Conservation (phyloP, 805 yeast species). For the Sugiyamaella qingdaonensis region DNA sequence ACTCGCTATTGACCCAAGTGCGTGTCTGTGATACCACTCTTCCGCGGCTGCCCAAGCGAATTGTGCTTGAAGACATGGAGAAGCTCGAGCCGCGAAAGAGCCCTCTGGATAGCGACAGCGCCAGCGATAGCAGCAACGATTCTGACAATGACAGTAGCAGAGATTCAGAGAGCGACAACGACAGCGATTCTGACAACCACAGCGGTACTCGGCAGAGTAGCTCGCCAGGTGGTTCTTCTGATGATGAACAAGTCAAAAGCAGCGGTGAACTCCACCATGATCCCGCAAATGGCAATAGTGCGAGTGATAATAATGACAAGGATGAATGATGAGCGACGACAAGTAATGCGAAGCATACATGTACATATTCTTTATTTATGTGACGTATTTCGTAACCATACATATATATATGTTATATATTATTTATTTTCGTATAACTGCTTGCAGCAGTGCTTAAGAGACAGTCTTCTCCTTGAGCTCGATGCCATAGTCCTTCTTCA, state of each 20-base stretch:
- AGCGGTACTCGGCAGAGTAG: too few species aligned
- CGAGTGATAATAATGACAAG: background rate
- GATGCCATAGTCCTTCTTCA: conserved; percentile 86
- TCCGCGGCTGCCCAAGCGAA: conserved; percentile 51
- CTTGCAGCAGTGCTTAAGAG: background rate
- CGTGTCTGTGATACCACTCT: conserved; percentile 70
- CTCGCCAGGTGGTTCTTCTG: too few species aligned
- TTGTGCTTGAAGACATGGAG: conserved; percentile 35
- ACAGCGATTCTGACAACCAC: too few species aligned
- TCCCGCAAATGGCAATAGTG: background rate
- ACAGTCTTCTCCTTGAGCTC: conserved; percentile 81
- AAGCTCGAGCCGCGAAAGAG: conserved; percentile 32
- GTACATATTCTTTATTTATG: too few species aligned
- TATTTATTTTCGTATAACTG: background rate
- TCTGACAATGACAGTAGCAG: background rate
- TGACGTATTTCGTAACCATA: too few species aligned
- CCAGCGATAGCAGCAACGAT: background rate
- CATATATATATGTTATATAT: background rate
- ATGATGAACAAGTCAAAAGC: too few species aligned
- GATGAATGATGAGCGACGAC: conserved; percentile 29
- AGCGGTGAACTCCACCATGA: too few species aligned
- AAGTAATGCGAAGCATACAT: too few species aligned
- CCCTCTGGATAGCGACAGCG: conserved; percentile 37
- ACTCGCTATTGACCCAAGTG: conserved; percentile 50
- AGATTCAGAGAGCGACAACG: too few species aligned